phyloP scores from a whole-genome alignment of 345 rosid genomes.

The Dovyalis caffra region DNA sequence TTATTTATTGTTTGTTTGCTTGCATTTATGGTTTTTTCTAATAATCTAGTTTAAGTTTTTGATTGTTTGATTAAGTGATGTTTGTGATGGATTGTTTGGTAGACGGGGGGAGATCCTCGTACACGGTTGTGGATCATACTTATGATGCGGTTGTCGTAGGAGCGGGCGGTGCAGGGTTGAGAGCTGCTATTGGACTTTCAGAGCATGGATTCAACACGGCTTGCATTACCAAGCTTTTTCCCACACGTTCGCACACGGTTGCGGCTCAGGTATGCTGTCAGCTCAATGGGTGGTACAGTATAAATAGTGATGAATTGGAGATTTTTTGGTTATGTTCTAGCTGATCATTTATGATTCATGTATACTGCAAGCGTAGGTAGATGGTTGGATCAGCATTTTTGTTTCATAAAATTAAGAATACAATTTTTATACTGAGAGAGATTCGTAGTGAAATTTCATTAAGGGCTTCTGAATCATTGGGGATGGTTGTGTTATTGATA shows the following conservation, averaged over 20 bases:
- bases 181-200: slow-evolving; percentile 96
- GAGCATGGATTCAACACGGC: slow-evolving; percentile 99
- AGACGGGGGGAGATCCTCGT: slow-evolving; percentile 52
- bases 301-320: neutral
- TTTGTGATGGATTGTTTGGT: slow-evolving; percentile 21
- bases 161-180: slow-evolving; percentile 97
- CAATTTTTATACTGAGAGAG: neutral
- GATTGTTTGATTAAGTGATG: neutral
- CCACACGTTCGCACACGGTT: slow-evolving; percentile 95
- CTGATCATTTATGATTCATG: neutral
- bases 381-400: neutral
- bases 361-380: neutral
- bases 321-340: neutral
- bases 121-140: slow-evolving; percentile 91
- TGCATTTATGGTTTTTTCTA: neutral
- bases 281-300: neutral
- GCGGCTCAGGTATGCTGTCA: slow-evolving; percentile 78
- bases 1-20: neutral
- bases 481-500: neutral
- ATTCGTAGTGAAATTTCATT: no score
- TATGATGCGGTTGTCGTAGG: slow-evolving; percentile 96
- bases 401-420: neutral
- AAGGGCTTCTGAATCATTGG: neutral
- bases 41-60: neutral
- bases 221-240: slow-evolving; percentile 97